Percentiles rank a stretch among this genome's conserved stretches.
phyloP scores from a whole-genome alignment of 306 rosid genomes.

The Glycyrrhiza uralensis region DNA sequence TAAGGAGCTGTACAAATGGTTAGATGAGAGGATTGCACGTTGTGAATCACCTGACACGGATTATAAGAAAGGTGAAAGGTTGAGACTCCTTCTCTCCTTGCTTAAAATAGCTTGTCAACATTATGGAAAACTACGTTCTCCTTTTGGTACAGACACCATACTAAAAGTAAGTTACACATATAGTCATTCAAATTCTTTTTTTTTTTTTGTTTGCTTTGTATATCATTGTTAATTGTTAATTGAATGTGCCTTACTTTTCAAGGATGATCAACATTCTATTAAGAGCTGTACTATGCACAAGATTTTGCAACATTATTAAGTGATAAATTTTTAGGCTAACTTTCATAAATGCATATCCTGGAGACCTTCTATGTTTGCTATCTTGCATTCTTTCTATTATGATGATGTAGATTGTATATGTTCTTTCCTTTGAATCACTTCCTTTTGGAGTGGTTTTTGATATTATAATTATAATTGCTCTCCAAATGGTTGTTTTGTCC shows the following conservation, averaged over 20 bases:
- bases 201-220: neutral
- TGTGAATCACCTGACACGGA: slow-evolving; percentile 61
- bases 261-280: neutral
- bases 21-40: slow-evolving; percentile 79
- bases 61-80: slow-evolving; percentile 59
- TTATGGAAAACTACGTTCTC: slow-evolving; percentile 89
- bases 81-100: slow-evolving; percentile 85
- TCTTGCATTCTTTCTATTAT: neutral
- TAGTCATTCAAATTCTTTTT: neutral
- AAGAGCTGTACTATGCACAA: neutral
- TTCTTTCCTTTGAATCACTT: neutral
- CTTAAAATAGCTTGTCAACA: slow-evolving; percentile 88
- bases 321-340: neutral
- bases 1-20: slow-evolving; percentile 85
- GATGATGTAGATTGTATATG: neutral
- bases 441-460: neutral
- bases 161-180: slow-evolving; percentile 53
- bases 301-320: neutral
- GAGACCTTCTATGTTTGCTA: neutral
- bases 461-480: neutral
- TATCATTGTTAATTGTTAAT: neutral
- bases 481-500: neutral
- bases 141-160: slow-evolving; percentile 69
- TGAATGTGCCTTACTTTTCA: neutral
- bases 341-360: neutral